Conservation (phyloP, 805 yeast genomes). For the Candida gorgasii region DNA sequence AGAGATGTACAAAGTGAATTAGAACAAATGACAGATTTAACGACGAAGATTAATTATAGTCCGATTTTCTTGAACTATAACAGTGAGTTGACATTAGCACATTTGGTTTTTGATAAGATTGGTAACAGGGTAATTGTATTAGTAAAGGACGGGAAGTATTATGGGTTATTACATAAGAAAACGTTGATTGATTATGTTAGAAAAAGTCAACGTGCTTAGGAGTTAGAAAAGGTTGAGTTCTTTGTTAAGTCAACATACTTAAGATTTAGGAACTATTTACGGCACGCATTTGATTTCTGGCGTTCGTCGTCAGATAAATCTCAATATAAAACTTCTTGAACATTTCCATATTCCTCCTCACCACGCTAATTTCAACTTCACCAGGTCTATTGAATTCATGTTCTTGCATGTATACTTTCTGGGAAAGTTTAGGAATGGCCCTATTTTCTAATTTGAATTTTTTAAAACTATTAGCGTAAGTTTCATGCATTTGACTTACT, state of each 20-base stretch:
- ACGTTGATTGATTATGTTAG: slow-evolving; percentile 47
- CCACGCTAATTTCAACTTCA: too few relatives aligned
- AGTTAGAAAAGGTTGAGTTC: too few relatives aligned
- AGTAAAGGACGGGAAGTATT: slow-evolving; percentile 45
- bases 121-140: slow-evolving; percentile 53
- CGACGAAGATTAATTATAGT: slow-evolving; percentile 42
- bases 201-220: slow-evolving; percentile 12
- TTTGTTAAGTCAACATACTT: too few relatives aligned
- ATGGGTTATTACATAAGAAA: slow-evolving; percentile 56
- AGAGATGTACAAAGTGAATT: slow-evolving; percentile 11
- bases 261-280: too few relatives aligned
- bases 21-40: slow-evolving; percentile 37
- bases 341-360: slow-evolving; percentile 11
- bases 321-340: slow-evolving; percentile 15
- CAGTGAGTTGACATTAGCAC: slow-evolving; percentile 51
- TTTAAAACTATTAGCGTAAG: too few relatives aligned
- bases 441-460: too few relatives aligned
- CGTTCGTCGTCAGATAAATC: slow-evolving; percentile 14
- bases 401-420: too few relatives aligned
- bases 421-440: too few relatives aligned
- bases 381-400: too few relatives aligned
- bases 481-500: too few relatives aligned
- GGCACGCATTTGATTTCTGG: not conserved
- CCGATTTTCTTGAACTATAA: slow-evolving; percentile 50
- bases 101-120: slow-evolving; percentile 50